Percentiles rank a stretch among this genome's conserved stretches.
Conservation (phyloP, 1,284 basidiomycete genomes). For the Ceratorhiza oryzae-sativae region DNA sequence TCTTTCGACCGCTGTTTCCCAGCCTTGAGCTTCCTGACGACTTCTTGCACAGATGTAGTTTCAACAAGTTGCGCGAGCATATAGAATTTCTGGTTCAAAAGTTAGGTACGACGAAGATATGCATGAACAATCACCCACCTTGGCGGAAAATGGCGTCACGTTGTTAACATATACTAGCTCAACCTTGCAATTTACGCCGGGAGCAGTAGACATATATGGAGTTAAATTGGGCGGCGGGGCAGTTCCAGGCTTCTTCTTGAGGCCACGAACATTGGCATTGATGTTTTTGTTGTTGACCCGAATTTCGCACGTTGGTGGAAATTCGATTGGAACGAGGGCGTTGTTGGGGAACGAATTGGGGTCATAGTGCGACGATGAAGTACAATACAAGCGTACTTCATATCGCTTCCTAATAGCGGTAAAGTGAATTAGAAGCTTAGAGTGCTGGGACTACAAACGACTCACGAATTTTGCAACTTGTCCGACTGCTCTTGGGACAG, state of each 20-base stretch:
- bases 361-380: constrained; percentile 84
- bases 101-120: constrained; percentile 12
- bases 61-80: constrained; percentile 85
- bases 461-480: constrained; percentile 62
- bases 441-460: constrained; percentile 51
- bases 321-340: constrained; percentile 79
- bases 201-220: constrained; percentile 61
- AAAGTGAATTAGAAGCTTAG: constrained; percentile 25
- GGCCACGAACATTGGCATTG: constrained; percentile 82
- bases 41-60: constrained; percentile 65
- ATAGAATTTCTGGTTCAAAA: constrained; percentile 74
- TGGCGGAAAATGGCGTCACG: constrained; percentile 34
- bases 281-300: constrained; percentile 78
- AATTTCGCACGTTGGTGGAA: constrained; percentile 90
- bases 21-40: constrained; percentile 72
- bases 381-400: constrained; percentile 90
- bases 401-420: constrained; percentile 62
- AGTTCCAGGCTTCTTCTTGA: constrained; percentile 97
- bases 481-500: constrained; percentile 67
- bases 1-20: constrained; percentile 68
- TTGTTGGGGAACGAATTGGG: constrained; percentile 51
- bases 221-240: constrained; percentile 89
- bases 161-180: constrained; percentile 93
- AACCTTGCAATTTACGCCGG: constrained; percentile 66
- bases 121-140: constrained; percentile 40